Conservation (phyloP, 2,329 filamentous ascomycete genomes). For the Colletotrichum eleusines region DNA sequence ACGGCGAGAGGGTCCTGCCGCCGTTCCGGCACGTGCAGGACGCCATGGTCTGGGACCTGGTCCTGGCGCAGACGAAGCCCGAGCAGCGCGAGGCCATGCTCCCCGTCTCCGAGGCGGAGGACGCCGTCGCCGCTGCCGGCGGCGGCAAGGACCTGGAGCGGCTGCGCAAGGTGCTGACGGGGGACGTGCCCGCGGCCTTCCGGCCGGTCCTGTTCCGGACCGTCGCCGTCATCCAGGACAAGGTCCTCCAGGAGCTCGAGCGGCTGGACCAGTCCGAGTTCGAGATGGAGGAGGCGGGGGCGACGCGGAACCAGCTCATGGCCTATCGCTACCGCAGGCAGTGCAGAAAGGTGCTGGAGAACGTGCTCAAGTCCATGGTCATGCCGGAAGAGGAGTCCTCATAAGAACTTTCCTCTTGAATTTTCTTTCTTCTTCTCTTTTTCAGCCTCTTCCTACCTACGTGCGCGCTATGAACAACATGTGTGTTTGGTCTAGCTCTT, state of each 20-base stretch:
- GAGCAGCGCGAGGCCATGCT: conserved; percentile 49
- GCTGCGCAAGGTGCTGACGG: conserved; percentile 49
- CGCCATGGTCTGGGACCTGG: conserved; percentile 64
- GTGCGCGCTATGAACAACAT: too few relatives aligned
- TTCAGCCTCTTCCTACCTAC: background rate
- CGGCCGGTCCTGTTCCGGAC: conserved; percentile 50
- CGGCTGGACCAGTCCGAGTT: conserved; percentile 61
- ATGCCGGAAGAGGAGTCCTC: conserved; percentile 7
- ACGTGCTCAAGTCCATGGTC: conserved; percentile 56
- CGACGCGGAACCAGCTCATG: conserved; percentile 61
- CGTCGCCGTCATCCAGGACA: conserved; percentile 57
- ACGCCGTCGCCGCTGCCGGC: background rate
- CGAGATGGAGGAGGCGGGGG: conserved; percentile 56
- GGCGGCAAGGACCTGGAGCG: conserved; percentile 43
- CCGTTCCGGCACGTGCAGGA: conserved; percentile 65
- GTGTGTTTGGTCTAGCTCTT: background rate
- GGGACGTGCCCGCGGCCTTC: conserved; percentile 48
- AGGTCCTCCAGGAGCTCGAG: conserved; percentile 58
- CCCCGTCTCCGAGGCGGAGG: conserved; percentile 31
- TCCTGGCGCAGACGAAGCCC: conserved; percentile 53
- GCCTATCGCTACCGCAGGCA: conserved; percentile 62
- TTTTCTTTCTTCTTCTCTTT: background rate
- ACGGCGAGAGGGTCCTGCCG: conserved; percentile 47
- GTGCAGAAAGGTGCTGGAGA: conserved; percentile 62
- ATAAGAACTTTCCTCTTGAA: background rate